These are phyloP conservation scores for Nemania sp. DNA, from an alignment of 2,329 filamentous ascomycete species.

Conservation along the genomic window DNA sequence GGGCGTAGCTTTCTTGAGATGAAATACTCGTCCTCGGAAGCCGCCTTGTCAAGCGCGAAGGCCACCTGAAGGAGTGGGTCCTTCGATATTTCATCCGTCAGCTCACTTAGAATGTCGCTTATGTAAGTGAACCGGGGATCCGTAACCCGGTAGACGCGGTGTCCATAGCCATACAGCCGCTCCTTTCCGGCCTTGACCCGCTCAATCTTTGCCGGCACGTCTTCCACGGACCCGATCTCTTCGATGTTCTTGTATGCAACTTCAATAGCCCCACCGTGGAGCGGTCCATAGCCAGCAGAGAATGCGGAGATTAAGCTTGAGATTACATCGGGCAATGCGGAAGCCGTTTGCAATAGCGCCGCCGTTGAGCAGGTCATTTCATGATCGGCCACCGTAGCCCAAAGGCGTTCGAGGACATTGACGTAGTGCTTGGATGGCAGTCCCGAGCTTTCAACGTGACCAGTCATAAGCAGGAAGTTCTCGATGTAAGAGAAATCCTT, in stretches of 20 bases:
- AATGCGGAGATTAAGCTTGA: constrained; percentile 24
- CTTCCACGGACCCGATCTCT: constrained; percentile 23
- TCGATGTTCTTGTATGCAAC: constrained; percentile 29
- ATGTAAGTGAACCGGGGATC: constrained; percentile 30
- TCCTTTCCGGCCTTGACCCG: constrained; percentile 29
- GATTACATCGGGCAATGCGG: constrained; percentile 25
- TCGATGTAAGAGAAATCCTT: constrained; percentile 27
- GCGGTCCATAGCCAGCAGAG: constrained; percentile 23
- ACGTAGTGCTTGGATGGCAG: constrained; percentile 24
- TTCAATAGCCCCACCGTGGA: constrained; percentile 31
- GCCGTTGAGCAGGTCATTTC: constrained; percentile 31
- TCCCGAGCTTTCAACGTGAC: constrained; percentile 25
- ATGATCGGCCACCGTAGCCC: constrained; percentile 28
- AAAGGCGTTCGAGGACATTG: constrained; percentile 24
- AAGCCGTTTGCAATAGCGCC: constrained; percentile 27
- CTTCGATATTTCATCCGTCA: constrained; percentile 20
- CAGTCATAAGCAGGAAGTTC: constrained; percentile 30
- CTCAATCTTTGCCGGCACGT: constrained; percentile 25
- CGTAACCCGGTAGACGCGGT: constrained; percentile 29
- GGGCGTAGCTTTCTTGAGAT: constrained; percentile 27
- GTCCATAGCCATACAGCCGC: constrained; percentile 29
- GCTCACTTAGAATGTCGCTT: constrained; percentile 21
- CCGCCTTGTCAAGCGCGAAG: constrained; percentile 25
- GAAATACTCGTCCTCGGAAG: constrained; percentile 29
- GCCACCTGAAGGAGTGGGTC: constrained; percentile 27